Evolutionary conservation across 2,329 filamentous ascomycete species (phyloP).

Genomic region (Shiraia bambusicola): DNA sequence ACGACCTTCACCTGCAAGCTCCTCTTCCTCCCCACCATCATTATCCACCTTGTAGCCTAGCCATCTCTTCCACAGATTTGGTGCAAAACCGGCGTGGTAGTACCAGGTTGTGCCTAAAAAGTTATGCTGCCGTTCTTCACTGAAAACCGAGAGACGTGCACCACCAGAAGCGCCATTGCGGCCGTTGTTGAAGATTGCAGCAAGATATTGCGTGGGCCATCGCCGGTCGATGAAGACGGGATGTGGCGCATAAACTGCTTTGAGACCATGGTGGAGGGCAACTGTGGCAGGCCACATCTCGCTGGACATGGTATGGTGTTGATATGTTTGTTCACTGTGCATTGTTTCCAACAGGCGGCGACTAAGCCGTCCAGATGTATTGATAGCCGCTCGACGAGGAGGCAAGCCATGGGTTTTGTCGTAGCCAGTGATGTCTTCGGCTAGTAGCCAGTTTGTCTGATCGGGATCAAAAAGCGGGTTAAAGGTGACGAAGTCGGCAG

Average conservation of each 20-base stretch:
- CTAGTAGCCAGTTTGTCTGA: conserved; percentile 71
- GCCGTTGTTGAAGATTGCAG: conserved; percentile 59
- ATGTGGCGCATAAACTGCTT: conserved; percentile 68
- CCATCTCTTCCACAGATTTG: conserved; percentile 59
- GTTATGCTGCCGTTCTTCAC: conserved; percentile 55
- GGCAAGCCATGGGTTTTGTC: conserved; percentile 56
- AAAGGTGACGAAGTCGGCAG: conserved; percentile 74
- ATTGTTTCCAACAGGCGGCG: conserved; percentile 67
- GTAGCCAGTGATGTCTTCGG: conserved; percentile 71
- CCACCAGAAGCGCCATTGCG: conserved; percentile 54
- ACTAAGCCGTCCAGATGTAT: conserved; percentile 69
- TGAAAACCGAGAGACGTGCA: conserved; percentile 52
- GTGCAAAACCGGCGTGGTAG: conserved; percentile 54
- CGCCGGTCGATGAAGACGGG: conserved; percentile 59
- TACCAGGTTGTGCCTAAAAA: conserved; percentile 57
- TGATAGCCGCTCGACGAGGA: conserved; percentile 69
- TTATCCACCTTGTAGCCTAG: conserved; percentile 56
- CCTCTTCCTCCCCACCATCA: conserved; percentile 50
- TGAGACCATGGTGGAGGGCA: conserved; percentile 74
- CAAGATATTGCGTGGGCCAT: conserved; percentile 57
- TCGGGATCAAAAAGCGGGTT: conserved; percentile 75
- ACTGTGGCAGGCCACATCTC: conserved; percentile 76
- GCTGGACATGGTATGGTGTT: conserved; percentile 71
- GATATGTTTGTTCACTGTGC: conserved; percentile 71
- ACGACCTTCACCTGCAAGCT: conserved; percentile 49